Conservation (phyloP, 306 rosid species). For the Sindora glabra region DNA sequence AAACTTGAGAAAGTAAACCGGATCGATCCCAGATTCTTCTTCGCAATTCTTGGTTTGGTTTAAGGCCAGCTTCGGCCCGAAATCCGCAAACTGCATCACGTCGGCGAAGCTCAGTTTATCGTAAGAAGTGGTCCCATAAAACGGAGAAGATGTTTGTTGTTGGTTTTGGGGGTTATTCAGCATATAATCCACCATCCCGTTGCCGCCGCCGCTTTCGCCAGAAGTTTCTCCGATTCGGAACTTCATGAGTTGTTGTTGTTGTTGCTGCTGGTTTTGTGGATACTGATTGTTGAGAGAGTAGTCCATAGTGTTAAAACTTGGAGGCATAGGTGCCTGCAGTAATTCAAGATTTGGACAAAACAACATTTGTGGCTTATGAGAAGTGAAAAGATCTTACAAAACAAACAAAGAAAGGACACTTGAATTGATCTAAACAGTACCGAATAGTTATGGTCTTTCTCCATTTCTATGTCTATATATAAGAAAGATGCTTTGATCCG, state of each 20-base stretch:
- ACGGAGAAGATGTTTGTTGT: constrained; percentile 23
- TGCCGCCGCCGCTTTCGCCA: constrained; percentile 22
- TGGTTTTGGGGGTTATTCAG: constrained; percentile 26
- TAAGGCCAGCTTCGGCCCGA: constrained; percentile 71
- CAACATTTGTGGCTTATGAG: constrained; percentile 24
- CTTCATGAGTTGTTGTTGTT: constrained; percentile 36
- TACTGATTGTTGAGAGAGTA: constrained; percentile 29
- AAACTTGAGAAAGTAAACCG: constrained; percentile 81
- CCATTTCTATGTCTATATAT: constrained; percentile 43
- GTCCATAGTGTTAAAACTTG: constrained; percentile 40
- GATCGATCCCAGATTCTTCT: constrained; percentile 52
- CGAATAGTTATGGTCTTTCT: constrained; percentile 64
- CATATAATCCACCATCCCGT: constrained; percentile 31
- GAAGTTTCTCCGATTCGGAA: constrained; percentile 35
- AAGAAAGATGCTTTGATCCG: constrained; percentile 24
- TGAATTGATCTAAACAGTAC: constrained; percentile 29
- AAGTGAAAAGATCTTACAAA: constrained; percentile 30
- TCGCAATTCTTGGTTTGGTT: constrained; percentile 44
- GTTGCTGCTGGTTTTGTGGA: constrained; percentile 17
- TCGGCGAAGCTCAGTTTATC: constrained; percentile 79
- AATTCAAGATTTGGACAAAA: constrained; percentile 25
- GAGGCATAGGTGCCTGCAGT: constrained; percentile 48
- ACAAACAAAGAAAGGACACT: too few relatives aligned
- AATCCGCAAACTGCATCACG: constrained; percentile 94
- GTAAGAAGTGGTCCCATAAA: constrained; percentile 32